Conservation (phyloP, 768 basidiomycete species). For the Lactifluus pinguis region DNA sequence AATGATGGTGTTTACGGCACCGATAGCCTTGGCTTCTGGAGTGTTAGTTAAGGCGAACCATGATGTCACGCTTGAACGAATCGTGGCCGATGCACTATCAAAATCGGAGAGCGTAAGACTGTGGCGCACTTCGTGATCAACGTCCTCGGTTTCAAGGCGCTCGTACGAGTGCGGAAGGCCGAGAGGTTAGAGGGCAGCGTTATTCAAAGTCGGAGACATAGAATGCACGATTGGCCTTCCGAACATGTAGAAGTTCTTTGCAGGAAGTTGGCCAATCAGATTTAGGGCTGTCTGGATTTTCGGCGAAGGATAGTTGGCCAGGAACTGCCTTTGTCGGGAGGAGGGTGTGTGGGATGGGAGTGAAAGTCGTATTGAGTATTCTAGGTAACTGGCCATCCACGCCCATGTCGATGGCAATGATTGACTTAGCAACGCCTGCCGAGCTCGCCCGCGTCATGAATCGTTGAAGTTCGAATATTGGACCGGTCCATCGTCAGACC, state of each 20-base stretch:
- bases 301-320: slow-evolving; percentile 81
- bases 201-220: slow-evolving; percentile 90
- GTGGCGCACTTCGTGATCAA: slow-evolving; percentile 57
- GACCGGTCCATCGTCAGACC: too few species aligned
- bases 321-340: slow-evolving; percentile 86
- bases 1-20: slow-evolving; percentile 92
- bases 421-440: slow-evolving; percentile 54
- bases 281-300: slow-evolving; percentile 79
- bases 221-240: slow-evolving; percentile 84
- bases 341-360: slow-evolving; percentile 82
- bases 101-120: slow-evolving; percentile 62
- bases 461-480: slow-evolving; percentile 54
- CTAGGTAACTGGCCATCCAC: slow-evolving; percentile 82
- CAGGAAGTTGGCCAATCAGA: slow-evolving; percentile 70
- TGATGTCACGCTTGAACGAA: slow-evolving; percentile 87
- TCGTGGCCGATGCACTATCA: slow-evolving; percentile 94
- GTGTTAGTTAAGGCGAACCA: slow-evolving; percentile 69
- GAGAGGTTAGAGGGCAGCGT: slow-evolving; percentile 71
- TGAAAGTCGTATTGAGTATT: slow-evolving; percentile 76
- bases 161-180: slow-evolving; percentile 80
- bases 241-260: slow-evolving; percentile 74
- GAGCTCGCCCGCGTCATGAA: slow-evolving; percentile 49
- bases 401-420: slow-evolving; percentile 95
- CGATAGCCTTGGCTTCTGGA: slow-evolving; percentile 78
- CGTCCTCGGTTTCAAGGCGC: slow-evolving; percentile 61